Evolutionary conservation across 768 basidiomycete genomes (phyloP).

Genomic region (Russula brevipes): DNA sequence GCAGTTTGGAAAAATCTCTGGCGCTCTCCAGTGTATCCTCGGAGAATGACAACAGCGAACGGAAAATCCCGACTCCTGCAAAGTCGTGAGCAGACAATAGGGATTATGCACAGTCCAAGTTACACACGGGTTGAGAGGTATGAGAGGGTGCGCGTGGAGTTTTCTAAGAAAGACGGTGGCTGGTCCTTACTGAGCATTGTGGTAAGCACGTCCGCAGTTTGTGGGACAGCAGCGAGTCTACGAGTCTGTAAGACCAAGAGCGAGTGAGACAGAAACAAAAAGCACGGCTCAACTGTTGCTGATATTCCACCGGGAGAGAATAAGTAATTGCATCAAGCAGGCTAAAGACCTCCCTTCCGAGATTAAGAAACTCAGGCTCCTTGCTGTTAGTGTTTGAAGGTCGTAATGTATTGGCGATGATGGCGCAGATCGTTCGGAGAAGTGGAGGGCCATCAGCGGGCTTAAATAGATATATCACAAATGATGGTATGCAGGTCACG

Average conservation of each 20-base stretch:
- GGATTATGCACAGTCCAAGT: constrained; percentile 49
- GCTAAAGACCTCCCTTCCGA: constrained; percentile 17
- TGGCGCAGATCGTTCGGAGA: constrained; percentile 16
- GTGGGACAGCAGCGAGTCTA: constrained; percentile 38
- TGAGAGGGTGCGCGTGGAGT: constrained; percentile 38
- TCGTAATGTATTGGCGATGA: constrained; percentile 15
- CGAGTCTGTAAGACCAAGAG: constrained; percentile 23
- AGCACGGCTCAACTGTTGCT: constrained; percentile 9
- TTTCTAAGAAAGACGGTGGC: constrained; percentile 45
- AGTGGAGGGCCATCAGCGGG: constrained; percentile 6
- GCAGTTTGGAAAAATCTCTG: constrained; percentile 26
- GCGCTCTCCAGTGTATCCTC: constrained; percentile 16
- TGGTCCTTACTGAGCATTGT: constrained; percentile 48
- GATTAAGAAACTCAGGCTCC: not conserved
- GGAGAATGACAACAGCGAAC: constrained; percentile 25
- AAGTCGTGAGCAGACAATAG: constrained; percentile 1
- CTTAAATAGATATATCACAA: constrained; percentile 10
- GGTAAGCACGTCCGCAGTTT: constrained; percentile 40
- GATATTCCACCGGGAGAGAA: constrained; percentile 14
- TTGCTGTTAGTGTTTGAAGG: constrained; percentile 12
- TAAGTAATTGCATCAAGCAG: constrained; percentile 19
- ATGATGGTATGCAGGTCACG: constrained; percentile 19
- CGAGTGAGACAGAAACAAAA: not conserved
- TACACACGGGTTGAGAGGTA: constrained; percentile 39
- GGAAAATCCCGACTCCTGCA: constrained; percentile 9